Percentiles rank a stretch among this genome's conserved stretches.
Evolutionary conservation across 371 early-diverging fungal species (phyloP).

Genomic region (Lichtheimia hyalospora): DNA sequence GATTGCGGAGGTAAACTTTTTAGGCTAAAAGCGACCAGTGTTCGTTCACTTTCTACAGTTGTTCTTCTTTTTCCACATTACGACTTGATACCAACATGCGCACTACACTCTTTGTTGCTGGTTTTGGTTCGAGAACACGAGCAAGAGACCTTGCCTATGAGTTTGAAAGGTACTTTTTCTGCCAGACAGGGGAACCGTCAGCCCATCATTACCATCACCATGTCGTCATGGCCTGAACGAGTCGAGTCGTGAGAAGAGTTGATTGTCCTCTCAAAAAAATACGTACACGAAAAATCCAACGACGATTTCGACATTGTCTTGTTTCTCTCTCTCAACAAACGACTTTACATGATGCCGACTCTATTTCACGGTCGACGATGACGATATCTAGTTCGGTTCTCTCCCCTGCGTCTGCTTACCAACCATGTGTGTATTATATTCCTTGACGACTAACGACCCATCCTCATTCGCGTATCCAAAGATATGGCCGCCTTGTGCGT

Average conservation of each 20-base stretch:
- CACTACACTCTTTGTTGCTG: slow-evolving; percentile 73
- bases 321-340: neutral
- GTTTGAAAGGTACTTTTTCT: slow-evolving; percentile 71
- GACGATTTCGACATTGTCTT: neutral
- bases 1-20: no score
- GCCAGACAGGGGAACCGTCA: neutral
- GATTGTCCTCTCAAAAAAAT: no score
- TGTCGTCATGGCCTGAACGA: neutral
- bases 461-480: slow-evolving; percentile 19
- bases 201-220: neutral
- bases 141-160: slow-evolving; percentile 84
- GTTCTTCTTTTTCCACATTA: no score
- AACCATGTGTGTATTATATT: neutral
- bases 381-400: no score
- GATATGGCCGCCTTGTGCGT: slow-evolving; percentile 81
- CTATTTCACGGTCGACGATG: no score
- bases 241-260: no score
- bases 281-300: neutral
- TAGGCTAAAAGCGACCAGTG: no score
- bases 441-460: slow-evolving; percentile 1
- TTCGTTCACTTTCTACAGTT: no score
- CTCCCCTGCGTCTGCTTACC: neutral
- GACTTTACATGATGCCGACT: no score
- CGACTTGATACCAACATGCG: slow-evolving; percentile 17
- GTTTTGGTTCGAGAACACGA: slow-evolving; percentile 67